Conservation (phyloP, 2,329 filamentous ascomycete species). For the Alternaria angustiovoidea region DNA sequence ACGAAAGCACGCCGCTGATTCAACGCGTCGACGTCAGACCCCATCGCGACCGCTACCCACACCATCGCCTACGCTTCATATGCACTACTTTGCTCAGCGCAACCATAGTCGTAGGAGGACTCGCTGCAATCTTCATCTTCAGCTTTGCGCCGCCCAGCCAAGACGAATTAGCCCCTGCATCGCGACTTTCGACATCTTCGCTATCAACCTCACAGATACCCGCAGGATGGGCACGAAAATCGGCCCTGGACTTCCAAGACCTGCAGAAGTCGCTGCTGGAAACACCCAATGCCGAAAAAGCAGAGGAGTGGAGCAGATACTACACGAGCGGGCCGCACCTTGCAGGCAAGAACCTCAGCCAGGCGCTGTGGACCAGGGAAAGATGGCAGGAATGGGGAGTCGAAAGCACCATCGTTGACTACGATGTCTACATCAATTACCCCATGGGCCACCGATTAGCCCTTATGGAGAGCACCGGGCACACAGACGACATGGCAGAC, state of each 20-base stretch:
- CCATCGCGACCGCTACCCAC: constrained; percentile 61
- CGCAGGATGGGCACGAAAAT: constrained; percentile 52
- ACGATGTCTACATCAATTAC: constrained; percentile 63
- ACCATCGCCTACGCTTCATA: constrained; percentile 69
- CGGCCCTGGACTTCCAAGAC: constrained; percentile 62
- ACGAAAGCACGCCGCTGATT: constrained; percentile 73
- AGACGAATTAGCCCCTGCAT: constrained; percentile 27
- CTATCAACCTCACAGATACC: constrained; percentile 38
- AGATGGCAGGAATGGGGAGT: constrained; percentile 60
- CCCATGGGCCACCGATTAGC: constrained; percentile 58
- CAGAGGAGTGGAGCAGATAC: constrained; percentile 59
- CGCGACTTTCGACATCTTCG: constrained; percentile 16
- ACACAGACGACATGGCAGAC: constrained; percentile 60
- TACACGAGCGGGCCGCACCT: constrained; percentile 62
- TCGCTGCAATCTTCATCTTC: constrained; percentile 50
- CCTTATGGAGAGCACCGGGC: constrained; percentile 55
- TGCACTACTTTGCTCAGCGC: constrained; percentile 65
- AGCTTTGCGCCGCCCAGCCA: constrained; percentile 48
- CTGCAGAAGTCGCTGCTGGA: constrained; percentile 63
- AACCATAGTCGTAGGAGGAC: constrained; percentile 50
- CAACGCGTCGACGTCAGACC: constrained; percentile 65
- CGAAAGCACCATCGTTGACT: constrained; percentile 56
- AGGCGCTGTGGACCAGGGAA: constrained; percentile 61
- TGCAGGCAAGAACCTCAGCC: constrained; percentile 60
- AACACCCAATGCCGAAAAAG: constrained; percentile 63